Percentiles rank a stretch among this genome's conserved stretches.
phyloP scores from a whole-genome alignment of 2,329 filamentous ascomycete species.

The Periconia digitata region DNA sequence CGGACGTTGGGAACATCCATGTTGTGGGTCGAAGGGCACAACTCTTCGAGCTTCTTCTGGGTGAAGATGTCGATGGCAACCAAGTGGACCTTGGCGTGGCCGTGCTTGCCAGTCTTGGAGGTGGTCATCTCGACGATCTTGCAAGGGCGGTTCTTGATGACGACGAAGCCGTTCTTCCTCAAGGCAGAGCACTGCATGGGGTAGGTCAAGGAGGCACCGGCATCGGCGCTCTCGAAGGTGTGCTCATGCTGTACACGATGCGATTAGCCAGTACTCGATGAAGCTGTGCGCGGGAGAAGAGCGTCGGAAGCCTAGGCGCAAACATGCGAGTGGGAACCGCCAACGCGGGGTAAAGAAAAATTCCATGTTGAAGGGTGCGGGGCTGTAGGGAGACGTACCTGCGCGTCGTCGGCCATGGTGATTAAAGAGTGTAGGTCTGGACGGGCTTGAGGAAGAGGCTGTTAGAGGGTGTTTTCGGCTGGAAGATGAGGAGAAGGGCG shows the following conservation, averaged over 20 bases:
- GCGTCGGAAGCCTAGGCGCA: conserved; percentile 29
- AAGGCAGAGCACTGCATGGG: conserved; percentile 99
- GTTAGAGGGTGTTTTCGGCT: conserved; percentile 21
- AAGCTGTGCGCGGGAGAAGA: conserved; percentile 3
- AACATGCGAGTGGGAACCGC: conserved; percentile 25
- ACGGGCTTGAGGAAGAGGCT: conserved; percentile 35
- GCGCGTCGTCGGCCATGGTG: conserved; percentile 68
- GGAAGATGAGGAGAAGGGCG: conserved; percentile 31
- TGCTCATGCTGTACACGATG: conserved; percentile 53
- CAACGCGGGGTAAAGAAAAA: conserved; percentile 41
- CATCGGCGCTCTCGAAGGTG: conserved; percentile 91
- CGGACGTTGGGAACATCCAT: conserved; percentile 96
- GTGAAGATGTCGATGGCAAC: conserved; percentile 99
- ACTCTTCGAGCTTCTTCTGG: conserved; percentile 98
- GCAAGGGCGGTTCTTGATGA: conserved; percentile 98
- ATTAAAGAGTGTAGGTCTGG: conserved; percentile 44
- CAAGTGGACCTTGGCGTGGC: conserved; percentile 99
- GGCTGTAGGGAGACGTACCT: conserved; percentile 53
- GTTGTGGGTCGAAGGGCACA: conserved; percentile 95
- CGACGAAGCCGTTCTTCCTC: conserved; percentile 98
- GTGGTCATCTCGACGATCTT: conserved; percentile 99
- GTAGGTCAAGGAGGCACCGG: conserved; percentile 90
- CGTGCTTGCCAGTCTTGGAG: conserved; percentile 99
- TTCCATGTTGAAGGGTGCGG: conserved; percentile 25
- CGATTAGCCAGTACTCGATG: conserved; percentile 19